Conservation (phyloP, 2,329 filamentous ascomycete genomes). For the Endoconidiophora polonica region DNA sequence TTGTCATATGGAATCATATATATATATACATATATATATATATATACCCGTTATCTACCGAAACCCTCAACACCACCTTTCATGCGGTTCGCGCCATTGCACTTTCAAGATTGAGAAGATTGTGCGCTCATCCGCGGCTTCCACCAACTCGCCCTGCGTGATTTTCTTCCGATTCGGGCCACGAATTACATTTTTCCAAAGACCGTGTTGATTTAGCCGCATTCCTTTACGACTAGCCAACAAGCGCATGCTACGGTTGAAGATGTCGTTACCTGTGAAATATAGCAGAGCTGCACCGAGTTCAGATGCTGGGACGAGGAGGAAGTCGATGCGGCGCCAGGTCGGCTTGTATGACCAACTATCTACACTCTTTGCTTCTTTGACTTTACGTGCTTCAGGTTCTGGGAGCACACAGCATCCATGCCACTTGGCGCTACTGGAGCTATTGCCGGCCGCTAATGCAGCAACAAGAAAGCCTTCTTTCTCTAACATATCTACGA, state of each 20-base stretch:
- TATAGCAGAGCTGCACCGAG: conserved; percentile 80
- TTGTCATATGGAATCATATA: neutral
- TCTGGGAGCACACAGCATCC: conserved; percentile 59
- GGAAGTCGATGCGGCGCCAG: conserved; percentile 73
- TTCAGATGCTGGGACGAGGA: conserved; percentile 65
- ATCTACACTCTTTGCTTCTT: neutral
- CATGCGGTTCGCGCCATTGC: conserved; percentile 63
- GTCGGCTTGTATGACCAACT: conserved; percentile 16
- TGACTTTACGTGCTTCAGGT: conserved; percentile 18
- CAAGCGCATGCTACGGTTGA: conserved; percentile 72
- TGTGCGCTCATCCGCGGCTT: conserved; percentile 55
- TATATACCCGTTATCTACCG: neutral
- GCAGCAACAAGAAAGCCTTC: conserved; percentile 51
- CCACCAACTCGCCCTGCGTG: conserved; percentile 52
- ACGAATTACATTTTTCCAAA: conserved; percentile 56
- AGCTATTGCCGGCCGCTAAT: conserved; percentile 35
- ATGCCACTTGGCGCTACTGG: conserved; percentile 65
- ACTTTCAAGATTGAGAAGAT: conserved; percentile 74
- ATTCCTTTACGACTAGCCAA: conserved; percentile 67
- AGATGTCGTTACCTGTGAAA: conserved; percentile 90
- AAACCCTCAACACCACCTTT: conserved; percentile 50
- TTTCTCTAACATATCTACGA: conserved; percentile 45
- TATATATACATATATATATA: neutral
- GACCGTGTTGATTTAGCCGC: conserved; percentile 67
- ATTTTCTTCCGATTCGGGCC: conserved; percentile 40